phyloP scores from a whole-genome alignment of 2,329 filamentous ascomycete genomes.

The Botrytis tulipae region DNA sequence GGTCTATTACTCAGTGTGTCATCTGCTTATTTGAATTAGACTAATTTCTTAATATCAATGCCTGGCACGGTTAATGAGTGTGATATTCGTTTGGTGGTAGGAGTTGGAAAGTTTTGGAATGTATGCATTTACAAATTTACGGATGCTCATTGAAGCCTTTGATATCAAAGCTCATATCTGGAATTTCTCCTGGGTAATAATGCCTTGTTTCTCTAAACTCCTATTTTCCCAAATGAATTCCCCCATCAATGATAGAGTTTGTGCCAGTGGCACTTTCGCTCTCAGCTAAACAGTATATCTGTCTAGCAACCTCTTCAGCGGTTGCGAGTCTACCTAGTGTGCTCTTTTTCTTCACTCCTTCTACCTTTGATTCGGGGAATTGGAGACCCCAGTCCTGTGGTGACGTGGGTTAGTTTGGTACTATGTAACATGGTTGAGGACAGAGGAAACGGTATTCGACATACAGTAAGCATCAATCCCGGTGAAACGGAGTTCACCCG shows the following conservation, averaged over 20 bases:
- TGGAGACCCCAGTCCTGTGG: constrained; percentile 32
- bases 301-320: constrained; percentile 50
- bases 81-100: not conserved
- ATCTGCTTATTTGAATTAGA: not conserved
- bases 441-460: not conserved
- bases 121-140: not conserved
- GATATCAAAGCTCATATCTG: not conserved
- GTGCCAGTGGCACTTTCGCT: constrained; percentile 51
- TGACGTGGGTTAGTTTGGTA: not conserved
- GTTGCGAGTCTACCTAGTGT: constrained; percentile 29
- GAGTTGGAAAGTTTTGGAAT: not conserved
- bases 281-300: constrained; percentile 50
- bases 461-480: constrained; percentile 11
- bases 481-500: constrained; percentile 51
- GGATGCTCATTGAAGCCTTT: not conserved
- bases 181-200: not conserved
- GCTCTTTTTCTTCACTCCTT: constrained; percentile 27
- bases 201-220: not conserved
- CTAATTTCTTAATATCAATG: not conserved
- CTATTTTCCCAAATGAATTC: constrained; percentile 17
- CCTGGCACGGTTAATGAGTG: not conserved
- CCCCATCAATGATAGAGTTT: constrained; percentile 50
- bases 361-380: constrained; percentile 29
- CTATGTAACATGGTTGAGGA: not conserved
- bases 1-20: not conserved